Evolutionary conservation across 345 rosid species (phyloP), one percentile per base, ranked within the genome.

Genomic region (Bruguiera sexangula): DNA sequence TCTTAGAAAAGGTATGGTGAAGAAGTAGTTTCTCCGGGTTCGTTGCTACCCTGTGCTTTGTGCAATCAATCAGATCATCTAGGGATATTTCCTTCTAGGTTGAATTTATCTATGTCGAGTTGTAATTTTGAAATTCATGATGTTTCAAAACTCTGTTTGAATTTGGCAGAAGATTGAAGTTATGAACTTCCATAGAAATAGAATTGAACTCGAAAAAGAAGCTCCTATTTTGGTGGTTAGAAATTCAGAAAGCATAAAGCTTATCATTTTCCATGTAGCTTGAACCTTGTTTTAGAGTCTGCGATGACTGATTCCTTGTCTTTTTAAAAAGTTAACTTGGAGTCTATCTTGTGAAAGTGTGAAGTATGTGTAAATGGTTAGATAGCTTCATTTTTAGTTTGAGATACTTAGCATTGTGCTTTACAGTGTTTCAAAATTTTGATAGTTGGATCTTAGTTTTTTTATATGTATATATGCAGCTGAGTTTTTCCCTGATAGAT

Each of bases 401-500:
- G 29, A 56, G 24, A 8, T 56, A n/a, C 60, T 9, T 62, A n/a
- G 54, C 10, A 57, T 58, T 15, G 8, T 65, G 32, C 36, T 19
- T 13, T 15, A 21, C n/a, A 32, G 20, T 24, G 24, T 20, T 72
- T 20, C 18, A 4, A 13, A 6, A 36, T 50, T 37, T 24, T 15
- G 20, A 1, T 56, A 21, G 15, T 54, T 59, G 30, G 34, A 56
- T 60, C 58, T n/a, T 32, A 22, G 55, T 20, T 61, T 7, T 21
- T 37, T 8, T 29, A 27, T 68, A 11, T 29, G 13, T 74, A 31
- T 31, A 37, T 66, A 19, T 79, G 85, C 96, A 96, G 98, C 98
- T 63, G 93, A 90, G 50, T 83, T 57, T 77, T 90, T 89, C 78
- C 88, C 89, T 59, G 87, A 81, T 75, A 85, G 99, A 85, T 90